These are phyloP conservation scores for Ogataea ganodermae DNA, from an alignment of 805 yeast species.

Conservation along the genomic window DNA sequence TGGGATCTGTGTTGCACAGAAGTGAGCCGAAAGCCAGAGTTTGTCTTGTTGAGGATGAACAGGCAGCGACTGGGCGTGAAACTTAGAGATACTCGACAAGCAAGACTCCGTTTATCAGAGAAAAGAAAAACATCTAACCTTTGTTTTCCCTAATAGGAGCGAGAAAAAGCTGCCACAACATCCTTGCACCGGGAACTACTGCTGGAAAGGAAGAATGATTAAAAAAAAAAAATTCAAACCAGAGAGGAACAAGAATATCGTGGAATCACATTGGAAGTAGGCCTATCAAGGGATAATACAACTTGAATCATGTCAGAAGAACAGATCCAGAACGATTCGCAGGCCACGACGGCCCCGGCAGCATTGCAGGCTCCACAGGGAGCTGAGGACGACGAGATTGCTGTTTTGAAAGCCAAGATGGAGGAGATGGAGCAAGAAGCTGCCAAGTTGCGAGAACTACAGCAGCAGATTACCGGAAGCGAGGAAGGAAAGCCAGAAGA, in stretches of 20 bases:
- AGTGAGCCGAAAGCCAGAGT: no score
- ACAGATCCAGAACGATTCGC: not conserved
- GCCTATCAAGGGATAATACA: no score
- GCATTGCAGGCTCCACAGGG: not conserved
- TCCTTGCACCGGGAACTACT: not conserved
- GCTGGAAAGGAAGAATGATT: no score
- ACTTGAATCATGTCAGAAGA: conserved; percentile 3
- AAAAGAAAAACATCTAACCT: not conserved
- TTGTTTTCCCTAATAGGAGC: conserved; percentile 1
- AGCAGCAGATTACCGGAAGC: conserved; percentile 35
- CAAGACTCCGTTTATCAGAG: not conserved
- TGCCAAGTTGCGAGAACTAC: conserved; percentile 59
- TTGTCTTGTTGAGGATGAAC: no score
- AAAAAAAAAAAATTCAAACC: no score
- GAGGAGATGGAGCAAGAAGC: conserved; percentile 65
- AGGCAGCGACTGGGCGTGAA: no score
- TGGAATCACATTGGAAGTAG: no score
- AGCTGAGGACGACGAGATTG: conserved; percentile 29
- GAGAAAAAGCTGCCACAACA: not conserved
- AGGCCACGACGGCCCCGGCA: not conserved
- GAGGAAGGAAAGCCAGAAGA: conserved; percentile 15
- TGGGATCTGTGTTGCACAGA: no score
- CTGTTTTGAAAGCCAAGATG: conserved; percentile 45
- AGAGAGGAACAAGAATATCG: no score
- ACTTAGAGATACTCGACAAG: not conserved